Evolutionary conservation across 345 rosid species (phyloP), one percentile per base, ranked within the genome.

Genomic region (Pugionium cornutum): DNA sequence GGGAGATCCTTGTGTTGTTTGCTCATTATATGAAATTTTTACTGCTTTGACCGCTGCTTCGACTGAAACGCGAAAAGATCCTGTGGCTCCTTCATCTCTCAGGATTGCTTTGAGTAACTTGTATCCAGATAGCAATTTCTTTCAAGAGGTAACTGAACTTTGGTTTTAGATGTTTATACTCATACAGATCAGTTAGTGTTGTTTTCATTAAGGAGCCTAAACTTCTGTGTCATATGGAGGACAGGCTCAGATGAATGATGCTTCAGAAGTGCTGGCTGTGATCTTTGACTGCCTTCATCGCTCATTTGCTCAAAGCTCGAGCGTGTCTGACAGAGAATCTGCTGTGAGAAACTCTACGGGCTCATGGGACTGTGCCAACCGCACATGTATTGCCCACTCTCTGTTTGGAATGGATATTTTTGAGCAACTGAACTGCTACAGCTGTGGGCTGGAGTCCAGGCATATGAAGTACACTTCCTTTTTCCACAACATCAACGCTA

Each of bases 211-310:
- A 29, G 33, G 26, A 66, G 57, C 58, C 68, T 53, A 59, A 72
- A 53, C 47, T 6, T 44, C 46, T 51, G 44, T 5, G 7, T 53
- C 34, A 26, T 60, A 31, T 60, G 57, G 77, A 74, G 73, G 54
- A 53, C 95, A 94, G 97, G 96, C 83, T 65, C 92, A 94, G 80
- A 94, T 94, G 99, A 90, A 94, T 64, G 99, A 94, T 80, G 97
- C 99, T 68, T 88, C 97, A 61, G 97, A 94, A 88, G 99, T 94
- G 46, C 70, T 94, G 78, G 89, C 64, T 11, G 97, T 85, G 64
- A 81, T 94, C 62, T 94, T 94, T 72, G 86, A 83, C 59, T 90
- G 96, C 79, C 97, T 94, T 77, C 97, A 94, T 82, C 80, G 53
- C 64, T 87, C 99, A 70, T 90, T 88, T 79, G 77, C 92, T 66